phyloP scores from a whole-genome alignment of 2,329 filamentous ascomycete species.

The Westerdykella sp. region DNA sequence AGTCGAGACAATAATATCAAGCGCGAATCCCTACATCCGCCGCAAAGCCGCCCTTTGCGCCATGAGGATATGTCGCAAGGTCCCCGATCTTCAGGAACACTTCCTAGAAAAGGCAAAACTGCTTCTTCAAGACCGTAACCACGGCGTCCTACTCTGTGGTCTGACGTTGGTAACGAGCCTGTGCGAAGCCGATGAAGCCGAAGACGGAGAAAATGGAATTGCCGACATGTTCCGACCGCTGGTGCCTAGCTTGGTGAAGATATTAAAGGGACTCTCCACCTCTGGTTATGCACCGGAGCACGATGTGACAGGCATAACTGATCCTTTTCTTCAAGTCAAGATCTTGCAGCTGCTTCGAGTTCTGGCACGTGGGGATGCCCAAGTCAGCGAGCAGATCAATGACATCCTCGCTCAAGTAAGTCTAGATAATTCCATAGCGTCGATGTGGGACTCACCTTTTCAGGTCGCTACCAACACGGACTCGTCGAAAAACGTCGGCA shows the following conservation, averaged over 20 bases:
- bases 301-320: slow-evolving; percentile 95
- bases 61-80: slow-evolving; percentile 97
- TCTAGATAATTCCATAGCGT: background rate
- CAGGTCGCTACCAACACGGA: slow-evolving; percentile 94
- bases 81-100: slow-evolving; percentile 94
- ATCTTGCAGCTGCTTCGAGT: slow-evolving; percentile 81
- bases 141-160: slow-evolving; percentile 89
- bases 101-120: slow-evolving; percentile 91
- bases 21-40: slow-evolving; percentile 95
- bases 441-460: slow-evolving; percentile 8
- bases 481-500: slow-evolving; percentile 95
- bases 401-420: slow-evolving; percentile 82
- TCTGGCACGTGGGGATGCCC: slow-evolving; percentile 74
- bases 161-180: slow-evolving; percentile 85
- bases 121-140: slow-evolving; percentile 85
- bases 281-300: slow-evolving; percentile 97
- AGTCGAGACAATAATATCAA: slow-evolving; percentile 85
- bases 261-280: slow-evolving; percentile 83
- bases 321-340: slow-evolving; percentile 97
- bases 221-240: slow-evolving; percentile 86
- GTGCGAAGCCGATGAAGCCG: slow-evolving; percentile 90
- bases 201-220: slow-evolving; percentile 82
- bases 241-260: slow-evolving; percentile 79
- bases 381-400: slow-evolving; percentile 95
- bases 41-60: slow-evolving; percentile 97